Conservation (phyloP, 2,329 filamentous ascomycete species). For the Ilyonectria mors-panacis region DNA sequence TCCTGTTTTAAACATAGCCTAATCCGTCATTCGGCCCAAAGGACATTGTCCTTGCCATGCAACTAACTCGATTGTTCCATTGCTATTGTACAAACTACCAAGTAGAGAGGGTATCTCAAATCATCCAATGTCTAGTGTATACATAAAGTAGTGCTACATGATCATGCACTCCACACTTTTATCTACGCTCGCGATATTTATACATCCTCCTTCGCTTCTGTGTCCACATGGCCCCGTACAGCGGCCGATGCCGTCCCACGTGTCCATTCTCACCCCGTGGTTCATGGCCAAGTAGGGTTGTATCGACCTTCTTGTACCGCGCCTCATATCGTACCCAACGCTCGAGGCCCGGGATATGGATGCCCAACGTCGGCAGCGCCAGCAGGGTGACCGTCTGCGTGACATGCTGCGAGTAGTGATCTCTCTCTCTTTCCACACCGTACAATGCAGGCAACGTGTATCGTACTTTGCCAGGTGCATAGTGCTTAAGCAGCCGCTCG, state of each 20-base stretch:
- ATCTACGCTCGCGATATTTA: conserved; percentile 33
- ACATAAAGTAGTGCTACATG: conserved; percentile 19
- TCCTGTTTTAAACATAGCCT: neutral
- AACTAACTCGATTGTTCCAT: neutral
- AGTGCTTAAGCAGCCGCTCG: conserved; percentile 60
- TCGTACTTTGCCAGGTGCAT: conserved; percentile 69
- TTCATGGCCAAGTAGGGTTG: conserved; percentile 52
- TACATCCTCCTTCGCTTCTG: conserved; percentile 36
- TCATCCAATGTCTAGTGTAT: conserved; percentile 4
- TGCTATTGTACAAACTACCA: conserved; percentile 11
- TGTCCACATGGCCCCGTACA: conserved; percentile 33
- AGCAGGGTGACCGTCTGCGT: conserved; percentile 59
- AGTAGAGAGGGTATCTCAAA: conserved; percentile 17
- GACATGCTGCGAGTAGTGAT: conserved; percentile 46
- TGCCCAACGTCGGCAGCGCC: conserved; percentile 67
- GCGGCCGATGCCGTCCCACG: conserved; percentile 22
- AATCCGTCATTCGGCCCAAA: neutral
- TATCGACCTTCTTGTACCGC: conserved; percentile 66
- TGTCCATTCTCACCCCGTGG: conserved; percentile 32
- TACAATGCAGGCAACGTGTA: conserved; percentile 71
- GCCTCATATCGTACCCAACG: conserved; percentile 66
- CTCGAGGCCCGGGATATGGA: conserved; percentile 62
- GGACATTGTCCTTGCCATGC: too few relatives aligned
- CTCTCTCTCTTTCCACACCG: conserved; percentile 54
- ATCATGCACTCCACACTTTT: conserved; percentile 16